Percentiles rank a stretch among this genome's conserved stretches.
These are phyloP conservation scores for Pseudogymnoascus sp. DNA, from an alignment of 2,329 filamentous ascomycete genomes.

Conservation along the genomic window DNA sequence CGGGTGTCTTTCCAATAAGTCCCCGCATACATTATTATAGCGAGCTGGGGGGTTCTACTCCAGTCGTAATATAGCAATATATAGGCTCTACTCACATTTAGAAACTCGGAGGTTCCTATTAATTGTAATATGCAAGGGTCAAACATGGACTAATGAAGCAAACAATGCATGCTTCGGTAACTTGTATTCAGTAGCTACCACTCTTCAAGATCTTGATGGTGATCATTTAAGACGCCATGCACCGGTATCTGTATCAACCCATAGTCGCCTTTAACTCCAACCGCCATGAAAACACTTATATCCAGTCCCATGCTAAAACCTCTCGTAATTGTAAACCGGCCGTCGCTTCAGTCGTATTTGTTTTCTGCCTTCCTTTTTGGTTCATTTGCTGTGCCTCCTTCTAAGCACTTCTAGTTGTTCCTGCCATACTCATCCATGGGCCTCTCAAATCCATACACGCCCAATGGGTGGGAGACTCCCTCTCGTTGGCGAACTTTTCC, in stretches of 20 bases:
- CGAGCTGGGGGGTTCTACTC: background rate
- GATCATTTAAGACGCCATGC: background rate
- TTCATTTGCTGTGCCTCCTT: background rate
- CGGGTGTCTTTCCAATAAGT: background rate
- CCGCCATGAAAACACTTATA: background rate
- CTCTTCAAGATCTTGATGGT: background rate
- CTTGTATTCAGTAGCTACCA: background rate
- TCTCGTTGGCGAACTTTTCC: background rate
- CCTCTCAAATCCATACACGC: background rate
- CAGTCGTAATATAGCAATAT: slow-evolving; percentile 1
- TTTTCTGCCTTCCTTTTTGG: background rate
- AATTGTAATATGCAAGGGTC: background rate
- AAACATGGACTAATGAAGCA: background rate
- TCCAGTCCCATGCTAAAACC: background rate
- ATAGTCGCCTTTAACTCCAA: background rate
- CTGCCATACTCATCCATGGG: background rate
- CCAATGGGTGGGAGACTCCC: background rate
- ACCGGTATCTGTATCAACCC: slow-evolving; percentile 6
- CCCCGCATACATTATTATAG: background rate
- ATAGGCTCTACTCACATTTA: background rate
- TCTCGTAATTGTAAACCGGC: background rate
- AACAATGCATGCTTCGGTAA: background rate
- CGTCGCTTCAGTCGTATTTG: background rate
- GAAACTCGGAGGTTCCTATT: background rate
- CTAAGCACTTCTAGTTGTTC: background rate